phyloP scores from a whole-genome alignment of 306 rosid species.

The Casuarina glauca region DNA sequence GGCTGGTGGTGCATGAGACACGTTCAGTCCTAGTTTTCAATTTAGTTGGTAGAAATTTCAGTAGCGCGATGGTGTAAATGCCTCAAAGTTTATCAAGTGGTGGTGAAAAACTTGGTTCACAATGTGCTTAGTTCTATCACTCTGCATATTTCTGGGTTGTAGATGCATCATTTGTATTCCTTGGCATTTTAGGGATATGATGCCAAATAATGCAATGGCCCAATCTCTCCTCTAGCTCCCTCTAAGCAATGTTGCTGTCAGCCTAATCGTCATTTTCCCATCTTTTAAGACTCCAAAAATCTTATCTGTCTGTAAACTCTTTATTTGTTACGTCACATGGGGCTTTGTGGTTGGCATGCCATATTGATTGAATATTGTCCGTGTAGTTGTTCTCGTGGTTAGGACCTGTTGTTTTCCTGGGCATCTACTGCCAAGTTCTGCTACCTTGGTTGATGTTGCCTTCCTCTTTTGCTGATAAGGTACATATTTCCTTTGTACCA shows the following conservation, averaged over 20 bases:
- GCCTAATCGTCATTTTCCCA: not conserved
- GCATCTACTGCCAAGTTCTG: constrained; percentile 9
- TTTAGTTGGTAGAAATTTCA: not conserved
- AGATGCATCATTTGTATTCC: not conserved
- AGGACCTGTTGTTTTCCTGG: constrained; percentile 12
- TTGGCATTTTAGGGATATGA: not conserved
- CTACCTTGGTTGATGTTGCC: constrained; percentile 22
- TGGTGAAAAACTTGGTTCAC: constrained; percentile 5
- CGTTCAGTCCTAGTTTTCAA: not conserved
- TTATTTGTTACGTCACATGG: not conserved
- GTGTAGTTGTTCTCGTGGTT: not conserved
- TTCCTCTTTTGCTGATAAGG: constrained; percentile 9
- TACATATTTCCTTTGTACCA: constrained; percentile 35
- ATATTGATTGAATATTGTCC: not conserved
- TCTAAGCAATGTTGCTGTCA: not conserved
- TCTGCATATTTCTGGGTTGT: not conserved
- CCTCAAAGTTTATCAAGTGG: not conserved
- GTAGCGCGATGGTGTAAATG: constrained; percentile 1
- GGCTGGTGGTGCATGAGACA: not conserved
- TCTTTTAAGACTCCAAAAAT: not conserved
- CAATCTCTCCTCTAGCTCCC: not conserved
- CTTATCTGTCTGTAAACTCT: not conserved
- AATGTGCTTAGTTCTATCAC: not conserved
- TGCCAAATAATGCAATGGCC: not conserved
- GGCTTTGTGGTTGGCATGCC: not conserved